These are phyloP conservation scores for Madurella fahalii DNA, from an alignment of 2,329 filamentous ascomycete species.

Conservation along the genomic window DNA sequence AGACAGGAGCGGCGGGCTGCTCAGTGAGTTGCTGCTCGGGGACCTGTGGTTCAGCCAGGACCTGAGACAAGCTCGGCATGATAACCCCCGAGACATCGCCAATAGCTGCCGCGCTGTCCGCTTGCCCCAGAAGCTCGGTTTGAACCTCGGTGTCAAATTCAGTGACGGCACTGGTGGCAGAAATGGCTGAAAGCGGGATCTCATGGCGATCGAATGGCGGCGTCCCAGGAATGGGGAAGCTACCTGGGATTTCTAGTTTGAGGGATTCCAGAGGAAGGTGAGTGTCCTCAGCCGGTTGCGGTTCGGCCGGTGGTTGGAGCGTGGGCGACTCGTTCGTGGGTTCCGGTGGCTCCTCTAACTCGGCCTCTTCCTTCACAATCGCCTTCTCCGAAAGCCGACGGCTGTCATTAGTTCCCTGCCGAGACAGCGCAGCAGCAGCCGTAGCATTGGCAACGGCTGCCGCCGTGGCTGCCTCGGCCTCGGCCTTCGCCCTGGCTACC, in stretches of 20 bases:
- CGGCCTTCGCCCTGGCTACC: slow-evolving; percentile 41
- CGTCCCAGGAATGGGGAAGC: slow-evolving; percentile 46
- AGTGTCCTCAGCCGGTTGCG: background rate
- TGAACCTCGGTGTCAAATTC: slow-evolving; percentile 73
- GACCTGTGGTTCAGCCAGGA: slow-evolving; percentile 18
- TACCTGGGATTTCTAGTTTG: slow-evolving; percentile 62
- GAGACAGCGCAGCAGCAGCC: slow-evolving; percentile 6
- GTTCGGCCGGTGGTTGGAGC: slow-evolving; percentile 9
- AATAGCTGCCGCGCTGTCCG: slow-evolving; percentile 22
- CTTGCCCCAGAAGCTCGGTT: slow-evolving; percentile 45
- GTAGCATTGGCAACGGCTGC: slow-evolving; percentile 27
- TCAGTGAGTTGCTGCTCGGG: slow-evolving; percentile 25
- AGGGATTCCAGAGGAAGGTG: slow-evolving; percentile 52
- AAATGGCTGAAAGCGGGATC: slow-evolving; percentile 55
- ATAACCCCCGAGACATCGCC: slow-evolving; percentile 17
- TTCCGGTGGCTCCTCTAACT: slow-evolving; percentile 16
- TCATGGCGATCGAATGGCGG: slow-evolving; percentile 42
- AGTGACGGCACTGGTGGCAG: slow-evolving; percentile 57
- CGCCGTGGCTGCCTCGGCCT: slow-evolving; percentile 32
- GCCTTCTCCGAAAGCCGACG: slow-evolving; percentile 2
- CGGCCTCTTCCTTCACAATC: slow-evolving; percentile 4
- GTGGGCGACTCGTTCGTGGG: slow-evolving; percentile 11
- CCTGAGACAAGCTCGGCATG: slow-evolving; percentile 2
- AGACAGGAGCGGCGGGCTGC: slow-evolving; percentile 19
- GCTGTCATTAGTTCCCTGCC: slow-evolving; percentile 3